These are phyloP conservation scores for Herpetomonas samuelpessoai DNA, from an alignment of 208 protist genomes.

Conservation along the genomic window DNA sequence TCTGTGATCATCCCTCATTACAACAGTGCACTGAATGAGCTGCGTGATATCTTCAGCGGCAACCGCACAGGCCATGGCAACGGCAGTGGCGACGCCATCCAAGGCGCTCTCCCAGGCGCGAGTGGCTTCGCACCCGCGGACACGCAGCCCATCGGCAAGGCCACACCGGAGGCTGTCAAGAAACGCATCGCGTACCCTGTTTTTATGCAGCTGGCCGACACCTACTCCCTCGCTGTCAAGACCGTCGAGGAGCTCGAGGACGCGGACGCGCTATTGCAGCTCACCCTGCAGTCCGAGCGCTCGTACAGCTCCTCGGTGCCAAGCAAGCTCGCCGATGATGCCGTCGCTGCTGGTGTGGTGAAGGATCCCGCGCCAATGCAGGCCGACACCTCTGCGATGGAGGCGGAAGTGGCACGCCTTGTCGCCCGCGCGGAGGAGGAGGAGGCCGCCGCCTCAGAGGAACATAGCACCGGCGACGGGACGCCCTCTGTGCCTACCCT, in stretches of 20 bases:
- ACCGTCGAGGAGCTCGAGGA: conserved; percentile 54
- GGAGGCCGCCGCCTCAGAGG: conserved; percentile 11
- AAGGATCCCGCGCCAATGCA: conserved; percentile 10
- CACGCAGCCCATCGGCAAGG: background rate
- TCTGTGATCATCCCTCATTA: conserved; percentile 40
- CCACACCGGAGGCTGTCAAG: conserved; percentile 25
- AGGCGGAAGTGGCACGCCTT: conserved; percentile 14
- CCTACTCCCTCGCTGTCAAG: conserved; percentile 43
- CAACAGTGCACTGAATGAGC: conserved; percentile 31
- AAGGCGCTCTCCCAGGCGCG: background rate
- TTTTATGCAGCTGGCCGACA: conserved; percentile 73
- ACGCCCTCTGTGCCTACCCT: conserved; percentile 15
- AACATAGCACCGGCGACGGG: conserved; percentile 23
- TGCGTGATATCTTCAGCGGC: conserved; percentile 13
- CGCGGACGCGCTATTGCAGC: conserved; percentile 37
- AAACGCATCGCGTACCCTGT: conserved; percentile 61
- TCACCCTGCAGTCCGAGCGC: conserved; percentile 35
- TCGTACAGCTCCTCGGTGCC: conserved; percentile 48
- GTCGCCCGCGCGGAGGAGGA: conserved; percentile 10
- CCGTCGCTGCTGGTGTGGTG: conserved; percentile 15
- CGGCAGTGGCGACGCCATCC: conserved; percentile 3
- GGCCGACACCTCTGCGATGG: conserved; percentile 21
- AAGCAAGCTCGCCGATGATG: conserved; percentile 34
- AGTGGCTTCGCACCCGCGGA: background rate
- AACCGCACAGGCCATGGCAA: conserved; percentile 3